Base-by-base conservation (phyloP, 306 rosid genomes). In the Vicia sativa region DNA sequence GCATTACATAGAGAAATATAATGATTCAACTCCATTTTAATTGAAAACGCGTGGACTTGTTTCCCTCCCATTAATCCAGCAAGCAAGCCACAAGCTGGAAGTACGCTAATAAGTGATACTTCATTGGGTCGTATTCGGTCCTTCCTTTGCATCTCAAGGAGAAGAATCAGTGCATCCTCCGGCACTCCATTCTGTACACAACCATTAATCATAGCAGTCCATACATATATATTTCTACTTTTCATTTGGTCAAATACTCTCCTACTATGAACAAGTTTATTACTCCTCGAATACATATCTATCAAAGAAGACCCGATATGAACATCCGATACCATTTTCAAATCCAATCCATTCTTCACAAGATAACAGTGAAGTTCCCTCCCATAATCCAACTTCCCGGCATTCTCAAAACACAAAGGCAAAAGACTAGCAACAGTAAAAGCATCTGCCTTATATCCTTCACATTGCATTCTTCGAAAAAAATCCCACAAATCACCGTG, bases 121-220 rank as follows among this genome's bases (percentile, higher is more conserved):
- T 74, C 74, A 65, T 87, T 84, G n/a, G 95, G 96, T 35, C 50
- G 83, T 43, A 83, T 66, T 44, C 85, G 84, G 73, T 68, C 95
- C 39, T 78, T 79, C 49, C 41, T 62, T 73, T 84, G 95, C 97
- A 89, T 92, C 50, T 74, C 78, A 2, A 9, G 79, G n/a, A 92
- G 81, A 72, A 87, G 74, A 63, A 49, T 41, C 65, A 86, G 65
- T 6, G 84, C 97, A 73, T 76, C 82, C 21, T 85, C 90, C 0
- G 85, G 74, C 26, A 67, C 84, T 58, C 88, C 85, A 64, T 70
- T 86, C 58, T 87, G 79, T 41, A 77, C 87, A 57, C 78, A 85
- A 58, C 90, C 84, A 53, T 87, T 87, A 23, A 87, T 77, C 83
- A 92, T 85, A 1, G 95, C 89, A 6, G 91, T 89, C 96, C 95